Evolutionary conservation across 164 flowering plant species (phyloP).

Genomic region (Macadamia integrifolia): DNA sequence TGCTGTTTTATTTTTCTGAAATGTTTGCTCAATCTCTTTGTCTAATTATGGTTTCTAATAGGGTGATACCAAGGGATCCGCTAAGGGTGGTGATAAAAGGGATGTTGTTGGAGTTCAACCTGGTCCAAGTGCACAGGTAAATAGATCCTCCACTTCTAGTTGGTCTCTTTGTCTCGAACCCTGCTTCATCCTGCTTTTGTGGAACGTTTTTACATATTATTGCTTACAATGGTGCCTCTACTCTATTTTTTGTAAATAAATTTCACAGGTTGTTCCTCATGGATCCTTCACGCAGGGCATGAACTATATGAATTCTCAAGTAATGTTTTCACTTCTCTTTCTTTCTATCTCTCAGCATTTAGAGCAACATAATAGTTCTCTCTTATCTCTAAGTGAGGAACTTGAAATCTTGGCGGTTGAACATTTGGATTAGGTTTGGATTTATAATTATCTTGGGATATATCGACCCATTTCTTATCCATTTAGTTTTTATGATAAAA

Average conservation of each 20-base stretch:
- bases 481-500: too few relatives aligned
- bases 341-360: not conserved
- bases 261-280: slow-evolving; percentile 20
- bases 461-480: too few relatives aligned
- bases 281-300: slow-evolving; percentile 23
- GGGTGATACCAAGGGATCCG: slow-evolving; percentile 33
- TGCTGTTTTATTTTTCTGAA: not conserved
- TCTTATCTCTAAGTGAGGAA: too few relatives aligned
- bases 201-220: not conserved
- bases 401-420: too few relatives aligned
- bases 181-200: not conserved
- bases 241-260: not conserved
- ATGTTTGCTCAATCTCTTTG: not conserved
- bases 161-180: too few relatives aligned
- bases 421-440: too few relatives aligned
- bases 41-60: slow-evolving; percentile 2
- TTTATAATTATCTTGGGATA: too few relatives aligned
- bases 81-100: slow-evolving; percentile 24
- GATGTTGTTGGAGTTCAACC: slow-evolving; percentile 18
- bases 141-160: not conserved
- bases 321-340: slow-evolving; percentile 5
- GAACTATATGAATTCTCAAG: slow-evolving; percentile 27
- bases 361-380: too few relatives aligned
- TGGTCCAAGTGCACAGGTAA: slow-evolving; percentile 17
- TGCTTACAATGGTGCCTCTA: not conserved